Base-by-base conservation (phyloP, 2,329 filamentous ascomycete genomes). In the Aspergillus viridinutans region DNA sequence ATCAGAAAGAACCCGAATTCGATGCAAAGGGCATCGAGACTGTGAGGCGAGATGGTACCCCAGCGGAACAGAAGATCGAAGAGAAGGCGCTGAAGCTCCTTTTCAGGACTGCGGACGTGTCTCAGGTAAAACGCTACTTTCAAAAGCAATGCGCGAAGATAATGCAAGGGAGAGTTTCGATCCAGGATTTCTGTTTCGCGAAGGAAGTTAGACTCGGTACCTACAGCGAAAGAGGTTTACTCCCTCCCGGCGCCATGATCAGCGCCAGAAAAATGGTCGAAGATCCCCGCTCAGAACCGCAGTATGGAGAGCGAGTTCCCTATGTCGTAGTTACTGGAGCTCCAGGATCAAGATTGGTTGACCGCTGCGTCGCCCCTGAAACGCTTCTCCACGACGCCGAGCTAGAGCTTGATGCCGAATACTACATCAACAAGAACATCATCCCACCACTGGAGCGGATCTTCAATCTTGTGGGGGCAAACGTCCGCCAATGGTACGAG, bases 11-110 rank as follows among this genome's bases (percentile, higher is more conserved):
- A 62, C 93, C 94, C 0, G 90, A 96, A 1, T 97, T 97, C 63
- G 95, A 99, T 71, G 95, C 94, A 56, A 99, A 99, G 74, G 94
- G 95, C 29, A 99, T 97, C 61, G 95, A 99, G 78, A 99, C 95
- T 0, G 93, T 99, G 7, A 87, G 95, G 1, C 85, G 94, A 50
- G 94, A 99, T 71, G 94, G 94, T 42, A 97, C 92, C 0, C 92
- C 93, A 0, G 93, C 92, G 0, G 91, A 96, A 74, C 93, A 97
- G 71, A 97, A 94, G 78, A 95, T 99, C 49, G 91, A 97, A 74
- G 94, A 97, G 72, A 94, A 90, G 66, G 89, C 90, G 0, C 80
- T 99, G 38, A 92, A 90, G 69, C 83, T 96, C 2, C 82, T 99
- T 1, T 99, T 99, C 68, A 87, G 92, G 51, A 96, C 92, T 0